Evolutionary conservation across 208 protist species (phyloP), one percentile per base, ranked within the genome.

Genomic region (Crithidia brevicula): DNA sequence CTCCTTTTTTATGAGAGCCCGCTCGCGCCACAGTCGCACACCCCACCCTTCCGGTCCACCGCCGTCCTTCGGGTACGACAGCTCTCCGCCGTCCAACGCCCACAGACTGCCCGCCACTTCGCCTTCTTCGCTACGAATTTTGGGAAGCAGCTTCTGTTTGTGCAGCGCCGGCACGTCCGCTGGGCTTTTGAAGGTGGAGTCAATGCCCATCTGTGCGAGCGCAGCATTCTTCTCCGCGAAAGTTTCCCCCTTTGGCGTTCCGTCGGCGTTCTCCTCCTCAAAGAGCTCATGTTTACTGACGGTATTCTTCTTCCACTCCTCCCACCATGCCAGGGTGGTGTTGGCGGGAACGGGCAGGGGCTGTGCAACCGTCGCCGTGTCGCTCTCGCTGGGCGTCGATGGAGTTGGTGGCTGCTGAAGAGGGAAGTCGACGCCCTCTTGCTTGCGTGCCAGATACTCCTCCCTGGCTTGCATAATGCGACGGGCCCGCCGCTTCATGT

Each of bases 401-500:
- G 61, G 43, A 5, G 43, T 25, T 23, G 51, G 30, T 11, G 42
- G n/a, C 8, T 63, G 59, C 51, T 77, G 65, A 27, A 68, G 31
- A 22, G 72, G 58, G 34, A 68, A 77, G 50, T 64, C 49, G 18
- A 49, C 23, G 16, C 77, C 75, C 31, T 89, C 85, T 57, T 88
- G 69, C 69, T 92, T 94, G 46, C 78, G 51, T 18, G 87, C 83
- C 25, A 93, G 40, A 61, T 94, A 94, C 70, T 94, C 89, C 68
- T 97, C 92, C 23, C 89, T 71, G 0, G 92, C 92, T 51, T 97
- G 88, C 88, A 95, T 94, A 62, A 97, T 97, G n/a, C 92, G 89
- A 25, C 92, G 85, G 1, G 89, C 92, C n/a, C 92, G 82, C 9
- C 92, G 83, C 77, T 97, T 97, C 92, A 97, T 97, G 61, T 97